Conservation (phyloP, 345 rosid species). For the Acer saccharum region DNA sequence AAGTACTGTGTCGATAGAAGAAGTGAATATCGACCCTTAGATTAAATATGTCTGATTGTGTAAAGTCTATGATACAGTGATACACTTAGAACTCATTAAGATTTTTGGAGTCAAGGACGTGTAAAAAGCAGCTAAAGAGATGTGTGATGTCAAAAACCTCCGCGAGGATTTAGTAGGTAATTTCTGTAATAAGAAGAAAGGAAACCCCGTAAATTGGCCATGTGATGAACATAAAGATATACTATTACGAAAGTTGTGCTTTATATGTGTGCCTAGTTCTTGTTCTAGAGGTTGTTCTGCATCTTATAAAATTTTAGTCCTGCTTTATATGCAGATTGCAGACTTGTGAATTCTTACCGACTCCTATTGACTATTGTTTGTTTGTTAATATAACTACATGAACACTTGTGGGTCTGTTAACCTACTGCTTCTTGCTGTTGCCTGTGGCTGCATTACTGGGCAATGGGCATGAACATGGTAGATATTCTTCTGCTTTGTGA, state of each 20-base stretch:
- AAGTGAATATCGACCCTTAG: conserved; percentile 11
- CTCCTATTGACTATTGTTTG: too few species aligned
- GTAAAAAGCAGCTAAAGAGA: conserved; percentile 20
- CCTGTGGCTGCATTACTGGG: not conserved
- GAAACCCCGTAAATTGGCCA: conserved; percentile 8
- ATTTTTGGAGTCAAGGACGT: conserved; percentile 12
- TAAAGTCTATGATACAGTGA: not conserved
- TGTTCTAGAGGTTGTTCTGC: not conserved
- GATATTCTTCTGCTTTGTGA: not conserved
- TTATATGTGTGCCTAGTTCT: not conserved
- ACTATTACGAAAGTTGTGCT: not conserved
- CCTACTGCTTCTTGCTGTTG: not conserved
- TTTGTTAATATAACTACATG: not conserved
- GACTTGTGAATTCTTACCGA: too few species aligned
- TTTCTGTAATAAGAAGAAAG: conserved; percentile 20
- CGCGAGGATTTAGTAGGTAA: conserved; percentile 11
- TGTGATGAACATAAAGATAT: conserved; percentile 11
- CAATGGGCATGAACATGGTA: not conserved
- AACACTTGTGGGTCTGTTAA: not conserved
- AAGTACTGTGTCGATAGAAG: conserved; percentile 1
- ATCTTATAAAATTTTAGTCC: not conserved
- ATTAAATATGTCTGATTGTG: conserved; percentile 2
- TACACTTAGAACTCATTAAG: not conserved
- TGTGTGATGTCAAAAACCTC: conserved; percentile 7
- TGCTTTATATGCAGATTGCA: not conserved